Evolutionary conservation across 805 yeast species (phyloP), one percentile per base, ranked within the genome.

Genomic region (Wickerhamiella bombiphila): DNA sequence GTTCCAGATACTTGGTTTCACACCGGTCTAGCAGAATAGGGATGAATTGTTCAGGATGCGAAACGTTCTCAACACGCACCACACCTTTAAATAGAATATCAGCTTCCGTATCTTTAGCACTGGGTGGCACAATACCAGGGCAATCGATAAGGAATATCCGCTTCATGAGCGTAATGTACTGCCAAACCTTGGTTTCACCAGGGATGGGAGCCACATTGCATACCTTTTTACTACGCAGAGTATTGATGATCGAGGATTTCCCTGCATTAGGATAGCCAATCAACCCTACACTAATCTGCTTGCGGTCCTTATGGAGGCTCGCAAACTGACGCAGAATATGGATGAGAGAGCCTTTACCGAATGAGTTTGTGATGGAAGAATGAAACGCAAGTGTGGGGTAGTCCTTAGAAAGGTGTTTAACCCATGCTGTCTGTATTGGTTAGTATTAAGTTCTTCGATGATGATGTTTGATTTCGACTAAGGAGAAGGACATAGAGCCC

Each of bases 181-280:
- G 98, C 98, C 98, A 88, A 32, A 88, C 96, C 61, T 88, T 88
- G 25, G 98, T 88, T 58, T 88, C 98, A 58, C 98, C 98, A 22
- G 98, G 98, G 52, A 88, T 85, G 34, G 98, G 98, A 1, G 98
- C 98, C 34, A 88, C 97, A 32, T 70, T 76, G 64, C 97, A 91
- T 34, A 88, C 98, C 64, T 88, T 91, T 71, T 91, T 91, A 58
- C 77, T 76, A 56, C 96, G 74, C 50, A 88, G 65, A 2, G 97
- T 86, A 63, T 88, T 88, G 54, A 88, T 88, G 48, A 88, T 83
- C 30, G 94, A 81, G 1, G 97, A 88, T 57, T 88, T 88, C 48
- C 98, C 98, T n/a, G 95, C 80, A 56, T 88, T 88, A 48, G 98
- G 98, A 57, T 91, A 88, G 13, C 98, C 98, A 55, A 88, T 86